These are phyloP conservation scores for Lentinus polychrous DNA, from an alignment of 1,284 basidiomycete species.

Conservation along the genomic window DNA sequence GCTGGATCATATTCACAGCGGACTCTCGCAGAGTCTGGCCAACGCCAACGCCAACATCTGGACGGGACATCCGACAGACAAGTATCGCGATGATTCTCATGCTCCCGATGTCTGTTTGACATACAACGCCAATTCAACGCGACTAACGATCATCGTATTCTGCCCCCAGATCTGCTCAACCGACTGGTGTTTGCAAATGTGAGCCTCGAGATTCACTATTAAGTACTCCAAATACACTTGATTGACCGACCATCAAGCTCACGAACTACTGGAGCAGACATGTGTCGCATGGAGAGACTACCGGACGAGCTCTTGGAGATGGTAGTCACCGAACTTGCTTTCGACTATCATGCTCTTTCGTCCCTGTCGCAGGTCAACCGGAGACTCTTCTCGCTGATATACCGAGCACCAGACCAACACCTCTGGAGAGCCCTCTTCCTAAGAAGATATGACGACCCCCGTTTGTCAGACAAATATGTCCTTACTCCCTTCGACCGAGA, in stretches of 20 bases:
- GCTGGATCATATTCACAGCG: no score
- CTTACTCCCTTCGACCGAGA: not conserved
- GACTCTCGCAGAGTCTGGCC: no score
- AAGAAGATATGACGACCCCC: conserved; percentile 4
- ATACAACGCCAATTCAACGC: not conserved
- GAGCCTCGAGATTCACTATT: not conserved
- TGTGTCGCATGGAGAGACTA: not conserved
- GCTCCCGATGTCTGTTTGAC: no score
- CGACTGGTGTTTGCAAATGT: not conserved
- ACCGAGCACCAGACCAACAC: not conserved
- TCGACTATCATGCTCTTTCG: not conserved
- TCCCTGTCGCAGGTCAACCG: not conserved
- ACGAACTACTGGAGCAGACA: not conserved
- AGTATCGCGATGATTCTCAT: no score
- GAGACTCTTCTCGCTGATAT: not conserved
- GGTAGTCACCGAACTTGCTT: not conserved
- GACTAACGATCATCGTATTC: not conserved
- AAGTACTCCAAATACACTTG: not conserved
- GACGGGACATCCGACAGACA: no score
- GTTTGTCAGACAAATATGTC: not conserved
- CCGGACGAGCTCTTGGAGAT: conserved; percentile 4
- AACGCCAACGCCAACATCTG: no score
- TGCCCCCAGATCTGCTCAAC: not conserved
- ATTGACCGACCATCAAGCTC: not conserved
- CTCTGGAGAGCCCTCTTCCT: conserved; percentile 3